These are phyloP conservation scores for Russula dissimulans DNA, from an alignment of 768 basidiomycete genomes.

Conservation along the genomic window DNA sequence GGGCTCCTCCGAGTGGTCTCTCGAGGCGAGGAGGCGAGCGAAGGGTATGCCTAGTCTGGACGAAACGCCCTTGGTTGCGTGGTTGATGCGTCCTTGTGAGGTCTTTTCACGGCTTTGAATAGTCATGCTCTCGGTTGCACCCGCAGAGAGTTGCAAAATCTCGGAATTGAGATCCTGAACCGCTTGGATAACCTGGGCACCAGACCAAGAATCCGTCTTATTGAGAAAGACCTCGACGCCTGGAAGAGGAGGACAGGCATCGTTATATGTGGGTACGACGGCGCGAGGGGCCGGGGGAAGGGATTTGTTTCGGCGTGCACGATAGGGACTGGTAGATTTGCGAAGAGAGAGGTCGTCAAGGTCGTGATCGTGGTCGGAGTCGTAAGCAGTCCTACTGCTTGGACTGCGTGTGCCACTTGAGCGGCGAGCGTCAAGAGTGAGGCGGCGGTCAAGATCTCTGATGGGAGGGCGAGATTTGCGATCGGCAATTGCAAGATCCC, in stretches of 20 bases:
- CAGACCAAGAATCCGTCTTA: conserved; percentile 65
- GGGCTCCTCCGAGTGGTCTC: conserved; percentile 68
- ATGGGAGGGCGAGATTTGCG: conserved; percentile 14
- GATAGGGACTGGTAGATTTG: conserved; percentile 11
- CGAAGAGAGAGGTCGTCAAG: conserved; percentile 12
- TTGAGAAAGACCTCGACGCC: conserved; percentile 62
- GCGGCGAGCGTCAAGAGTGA: conserved; percentile 18
- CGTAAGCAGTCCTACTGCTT: conserved; percentile 11
- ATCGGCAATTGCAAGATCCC: conserved; percentile 18
- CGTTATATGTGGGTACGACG: conserved; percentile 29
- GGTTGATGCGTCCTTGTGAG: conserved; percentile 34
- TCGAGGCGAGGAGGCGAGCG: conserved; percentile 47
- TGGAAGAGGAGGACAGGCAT: conserved; percentile 47
- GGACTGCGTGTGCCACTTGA: conserved; percentile 14
- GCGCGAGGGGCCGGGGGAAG: conserved; percentile 20
- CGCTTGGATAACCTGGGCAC: conserved; percentile 68
- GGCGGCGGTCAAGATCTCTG: conserved; percentile 10
- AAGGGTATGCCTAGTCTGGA: conserved; percentile 56
- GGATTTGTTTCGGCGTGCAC: conserved; percentile 20
- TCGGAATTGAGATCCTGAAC: conserved; percentile 75
- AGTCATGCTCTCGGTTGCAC: conserved; percentile 58
- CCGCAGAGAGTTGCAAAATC: conserved; percentile 70
- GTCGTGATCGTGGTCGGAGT: conserved; percentile 12
- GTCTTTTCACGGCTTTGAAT: conserved; percentile 37
- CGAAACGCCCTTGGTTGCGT: conserved; percentile 50